Evolutionary conservation across 345 rosid species (phyloP).

Genomic region (Lenwebbia sp.): DNA sequence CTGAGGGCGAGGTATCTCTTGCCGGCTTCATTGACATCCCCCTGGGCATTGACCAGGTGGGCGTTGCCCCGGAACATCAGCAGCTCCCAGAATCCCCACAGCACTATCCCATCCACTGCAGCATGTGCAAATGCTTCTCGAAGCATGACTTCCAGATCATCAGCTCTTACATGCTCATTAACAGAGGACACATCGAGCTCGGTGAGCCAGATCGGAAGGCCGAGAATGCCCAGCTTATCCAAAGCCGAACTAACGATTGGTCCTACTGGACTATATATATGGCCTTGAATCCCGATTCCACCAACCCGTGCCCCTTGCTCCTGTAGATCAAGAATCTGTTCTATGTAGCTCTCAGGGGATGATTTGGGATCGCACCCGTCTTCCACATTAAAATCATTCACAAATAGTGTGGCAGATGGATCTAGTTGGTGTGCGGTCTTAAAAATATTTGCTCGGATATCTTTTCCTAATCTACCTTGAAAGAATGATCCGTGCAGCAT

Average conservation of each 20-base stretch:
- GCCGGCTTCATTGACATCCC: conserved; percentile 81
- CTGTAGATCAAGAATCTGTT: conserved; percentile 62
- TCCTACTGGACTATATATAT: conserved; percentile 71
- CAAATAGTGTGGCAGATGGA: conserved; percentile 56
- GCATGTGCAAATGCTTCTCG: conserved; percentile 93
- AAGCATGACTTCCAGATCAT: conserved; percentile 87
- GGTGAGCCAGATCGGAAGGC: conserved; percentile 89
- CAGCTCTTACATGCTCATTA: conserved; percentile 70
- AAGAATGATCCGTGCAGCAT: conserved; percentile 95
- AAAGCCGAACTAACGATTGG: conserved; percentile 57
- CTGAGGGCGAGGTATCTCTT: conserved; percentile 59
- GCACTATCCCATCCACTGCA: conserved; percentile 82
- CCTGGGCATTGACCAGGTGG: conserved; percentile 84
- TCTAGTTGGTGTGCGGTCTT: conserved; percentile 61
- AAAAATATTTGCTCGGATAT: conserved; percentile 65
- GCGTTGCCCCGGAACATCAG: conserved; percentile 53
- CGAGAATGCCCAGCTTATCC: conserved; percentile 68
- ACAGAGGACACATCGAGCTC: conserved; percentile 84
- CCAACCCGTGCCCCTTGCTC: conserved; percentile 80
- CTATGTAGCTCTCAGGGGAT: conserved; percentile 62
- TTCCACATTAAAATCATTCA: conserved; percentile 91
- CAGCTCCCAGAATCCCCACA: conserved; percentile 99
- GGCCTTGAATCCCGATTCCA: conserved; percentile 96
- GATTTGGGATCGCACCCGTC: conserved; percentile 75
- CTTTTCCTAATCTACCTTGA: conserved; percentile 49